A percentile compares a stretch with the other conserved stretches of the same genome.
These are phyloP conservation scores for Chytridiales sp. DNA, from an alignment of 371 early-diverging fungal genomes.

Conservation along the genomic window DNA sequence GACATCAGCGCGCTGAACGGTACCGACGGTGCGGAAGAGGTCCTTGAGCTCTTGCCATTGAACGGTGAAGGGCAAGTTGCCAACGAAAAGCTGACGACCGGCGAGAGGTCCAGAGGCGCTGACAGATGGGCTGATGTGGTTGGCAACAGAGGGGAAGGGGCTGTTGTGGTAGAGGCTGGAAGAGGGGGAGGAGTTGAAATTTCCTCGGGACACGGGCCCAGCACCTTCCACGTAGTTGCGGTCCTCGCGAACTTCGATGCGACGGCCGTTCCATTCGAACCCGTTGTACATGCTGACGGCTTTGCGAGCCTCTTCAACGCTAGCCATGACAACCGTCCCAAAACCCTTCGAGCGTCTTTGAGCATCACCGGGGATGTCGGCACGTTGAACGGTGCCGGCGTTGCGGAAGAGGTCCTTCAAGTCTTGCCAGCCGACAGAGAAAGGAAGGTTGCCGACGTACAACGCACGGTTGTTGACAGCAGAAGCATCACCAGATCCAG, in stretches of 20 bases:
- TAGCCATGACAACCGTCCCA: constrained; percentile 71
- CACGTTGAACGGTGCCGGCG: constrained; percentile 67
- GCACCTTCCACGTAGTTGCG: constrained; percentile 42
- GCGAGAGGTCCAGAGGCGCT: constrained; percentile 9
- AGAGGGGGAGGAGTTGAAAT: background rate
- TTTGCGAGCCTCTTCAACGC: constrained; percentile 64
- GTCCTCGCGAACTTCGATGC: constrained; percentile 71
- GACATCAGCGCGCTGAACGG: constrained; percentile 68
- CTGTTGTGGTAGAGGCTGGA: constrained; percentile 16
- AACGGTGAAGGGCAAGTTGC: constrained; percentile 67
- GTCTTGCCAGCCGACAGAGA: constrained; percentile 76
- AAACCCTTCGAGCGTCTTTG: constrained; percentile 71
- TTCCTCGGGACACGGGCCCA: constrained; percentile 7
- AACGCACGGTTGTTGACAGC: constrained; percentile 35
- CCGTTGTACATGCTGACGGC: constrained; percentile 75
- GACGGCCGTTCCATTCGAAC: constrained; percentile 70
- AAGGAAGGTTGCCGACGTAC: constrained; percentile 67
- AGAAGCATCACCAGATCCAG: constrained; percentile 24
- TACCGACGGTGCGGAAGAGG: constrained; percentile 67
- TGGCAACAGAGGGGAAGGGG: constrained; percentile 10
- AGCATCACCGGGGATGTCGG: constrained; percentile 68
- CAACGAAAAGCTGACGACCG: constrained; percentile 64
- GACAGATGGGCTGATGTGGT: background rate
- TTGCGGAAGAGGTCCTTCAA: constrained; percentile 78
- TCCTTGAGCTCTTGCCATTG: constrained; percentile 81